Evolutionary conservation across 2,329 filamentous ascomycete genomes (phyloP).

Genomic region (Emergomyces pasteurianus): DNA sequence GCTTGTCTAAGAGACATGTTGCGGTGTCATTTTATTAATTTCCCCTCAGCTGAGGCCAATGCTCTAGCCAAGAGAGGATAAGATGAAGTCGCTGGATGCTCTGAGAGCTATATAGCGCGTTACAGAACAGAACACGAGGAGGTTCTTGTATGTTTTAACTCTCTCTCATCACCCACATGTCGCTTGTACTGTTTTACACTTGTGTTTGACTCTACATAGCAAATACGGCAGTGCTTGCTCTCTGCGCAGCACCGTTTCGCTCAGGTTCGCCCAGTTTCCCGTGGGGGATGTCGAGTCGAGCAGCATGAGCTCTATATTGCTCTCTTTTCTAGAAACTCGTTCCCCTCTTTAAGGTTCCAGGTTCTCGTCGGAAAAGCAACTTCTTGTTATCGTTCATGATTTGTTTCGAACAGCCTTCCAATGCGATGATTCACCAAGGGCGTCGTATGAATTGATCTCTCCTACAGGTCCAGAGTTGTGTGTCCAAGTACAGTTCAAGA

Average conservation of each 20-base stretch:
- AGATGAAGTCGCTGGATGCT: background rate
- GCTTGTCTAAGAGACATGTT: background rate
- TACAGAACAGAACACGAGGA: background rate
- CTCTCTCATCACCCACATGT: background rate
- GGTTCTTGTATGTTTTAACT: too few relatives aligned
- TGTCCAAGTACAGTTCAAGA: background rate
- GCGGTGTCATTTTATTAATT: background rate
- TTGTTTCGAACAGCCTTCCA: background rate
- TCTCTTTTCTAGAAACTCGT: background rate
- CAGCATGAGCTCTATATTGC: background rate
- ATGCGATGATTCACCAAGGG: background rate
- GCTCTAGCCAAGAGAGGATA: background rate
- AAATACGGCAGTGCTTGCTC: background rate
- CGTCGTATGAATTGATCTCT: background rate
- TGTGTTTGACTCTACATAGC: background rate
- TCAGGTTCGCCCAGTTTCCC: too few relatives aligned
- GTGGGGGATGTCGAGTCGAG: background rate
- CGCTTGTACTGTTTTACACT: background rate
- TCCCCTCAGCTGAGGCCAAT: background rate
- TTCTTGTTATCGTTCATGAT: background rate
- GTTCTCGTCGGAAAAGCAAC: background rate
- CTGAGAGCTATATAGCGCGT: background rate
- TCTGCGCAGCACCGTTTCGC: background rate
- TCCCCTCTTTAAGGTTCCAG: background rate
- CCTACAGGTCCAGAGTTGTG: background rate